Evolutionary conservation across 495 filamentous ascomycete genomes (phyloP).

Genomic region (Pyrenula massariospora): DNA sequence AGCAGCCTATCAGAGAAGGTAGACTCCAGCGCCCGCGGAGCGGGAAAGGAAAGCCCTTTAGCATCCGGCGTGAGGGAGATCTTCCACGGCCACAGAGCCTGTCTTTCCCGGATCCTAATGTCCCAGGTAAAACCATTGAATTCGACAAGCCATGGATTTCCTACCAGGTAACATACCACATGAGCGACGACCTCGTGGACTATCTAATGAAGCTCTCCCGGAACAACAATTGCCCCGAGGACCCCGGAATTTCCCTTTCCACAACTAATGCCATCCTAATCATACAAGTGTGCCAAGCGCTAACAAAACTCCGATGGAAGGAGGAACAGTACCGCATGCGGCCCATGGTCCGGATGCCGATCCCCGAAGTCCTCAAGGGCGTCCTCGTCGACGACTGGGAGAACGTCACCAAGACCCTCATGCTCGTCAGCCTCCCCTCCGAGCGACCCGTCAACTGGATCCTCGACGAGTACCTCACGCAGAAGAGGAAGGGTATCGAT

Average conservation of each 20-base stretch:
- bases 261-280: neutral
- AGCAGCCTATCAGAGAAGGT: neutral
- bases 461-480: constrained; percentile 61
- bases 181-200: neutral
- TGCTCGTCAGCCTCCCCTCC: constrained; percentile 75
- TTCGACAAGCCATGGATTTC: neutral
- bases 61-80: neutral
- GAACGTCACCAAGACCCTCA: constrained; percentile 87
- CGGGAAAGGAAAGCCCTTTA: neutral
- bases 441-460: constrained; percentile 62
- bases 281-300: neutral
- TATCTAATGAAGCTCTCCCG: neutral
- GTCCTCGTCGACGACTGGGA: constrained; percentile 98
- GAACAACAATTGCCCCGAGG: neutral
- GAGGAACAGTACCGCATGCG: constrained; percentile 73
- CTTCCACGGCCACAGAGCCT: neutral
- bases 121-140: neutral
- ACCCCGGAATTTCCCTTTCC: neutral
- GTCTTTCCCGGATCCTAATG: neutral
- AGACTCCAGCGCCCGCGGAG: no score
- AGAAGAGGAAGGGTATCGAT: constrained; percentile 55
- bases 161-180: neutral
- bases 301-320: constrained; percentile 25
- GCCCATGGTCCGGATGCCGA: constrained; percentile 68
- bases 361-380: constrained; percentile 76